Conservation (phyloP, 148 eudicot species). For the Fagopyrum tataricum region DNA sequence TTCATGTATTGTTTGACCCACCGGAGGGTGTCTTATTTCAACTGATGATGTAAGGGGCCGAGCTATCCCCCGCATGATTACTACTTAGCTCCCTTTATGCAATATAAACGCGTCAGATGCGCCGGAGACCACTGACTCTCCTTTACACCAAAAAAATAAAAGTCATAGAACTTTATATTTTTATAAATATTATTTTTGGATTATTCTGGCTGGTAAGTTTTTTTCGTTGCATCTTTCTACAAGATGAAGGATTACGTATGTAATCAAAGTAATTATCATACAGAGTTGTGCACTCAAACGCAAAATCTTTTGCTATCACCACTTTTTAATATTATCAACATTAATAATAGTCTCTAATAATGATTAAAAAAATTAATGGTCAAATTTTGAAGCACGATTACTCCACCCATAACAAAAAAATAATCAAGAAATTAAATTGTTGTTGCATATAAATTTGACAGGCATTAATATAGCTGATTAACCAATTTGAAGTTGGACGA, state of each 20-base stretch:
- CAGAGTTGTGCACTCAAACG: conserved; percentile 12
- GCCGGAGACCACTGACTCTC: no score
- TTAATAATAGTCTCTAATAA: neutral
- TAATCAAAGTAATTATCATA: conserved; percentile 4
- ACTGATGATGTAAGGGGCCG: no score
- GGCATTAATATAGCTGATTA: neutral
- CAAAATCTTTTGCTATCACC: conserved; percentile 9
- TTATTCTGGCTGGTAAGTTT: neutral
- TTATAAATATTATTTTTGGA: neutral
- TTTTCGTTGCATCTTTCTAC: neutral
- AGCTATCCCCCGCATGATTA: no score
- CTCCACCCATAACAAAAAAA: neutral
- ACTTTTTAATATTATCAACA: conserved; percentile 5
- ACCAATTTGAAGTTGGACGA: no score
- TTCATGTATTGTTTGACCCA: no score
- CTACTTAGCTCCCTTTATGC: no score
- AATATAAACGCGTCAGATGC: no score
- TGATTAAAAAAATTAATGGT: neutral
- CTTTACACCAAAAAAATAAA: no score
- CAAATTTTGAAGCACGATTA: neutral
- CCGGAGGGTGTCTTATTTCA: no score
- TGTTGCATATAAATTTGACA: neutral
- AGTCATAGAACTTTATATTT: neutral
- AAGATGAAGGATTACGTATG: neutral
- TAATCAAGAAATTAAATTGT: neutral